A percentile compares a stretch with the other conserved stretches of the same genome.
Evolutionary conservation across 169 alveolate genomes (phyloP).

Genomic region (Plasmodium cynomolgi): DNA sequence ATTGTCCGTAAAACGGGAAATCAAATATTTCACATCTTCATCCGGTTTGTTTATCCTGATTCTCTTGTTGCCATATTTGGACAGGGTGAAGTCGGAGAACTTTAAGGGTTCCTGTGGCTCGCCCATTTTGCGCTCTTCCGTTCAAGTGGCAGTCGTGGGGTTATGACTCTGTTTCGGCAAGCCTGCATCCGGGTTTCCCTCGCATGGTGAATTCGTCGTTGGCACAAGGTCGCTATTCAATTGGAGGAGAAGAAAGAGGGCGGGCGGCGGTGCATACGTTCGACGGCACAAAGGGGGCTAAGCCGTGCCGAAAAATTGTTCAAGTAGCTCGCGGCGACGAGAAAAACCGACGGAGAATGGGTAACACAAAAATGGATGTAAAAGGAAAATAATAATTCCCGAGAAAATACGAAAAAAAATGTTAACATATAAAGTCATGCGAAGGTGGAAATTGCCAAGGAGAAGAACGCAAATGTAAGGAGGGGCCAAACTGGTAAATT

Average conservation of each 20-base stretch:
- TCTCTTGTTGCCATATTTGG: slow-evolving; percentile 65
- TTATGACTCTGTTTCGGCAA: not conserved
- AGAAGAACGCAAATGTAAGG: not conserved
- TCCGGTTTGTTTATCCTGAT: slow-evolving; percentile 51
- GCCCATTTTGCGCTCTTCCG: slow-evolving; percentile 28
- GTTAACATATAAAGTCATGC: not conserved
- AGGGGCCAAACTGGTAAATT: not conserved
- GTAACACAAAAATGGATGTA: not conserved
- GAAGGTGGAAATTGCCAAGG: not conserved
- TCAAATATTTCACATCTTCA: slow-evolving; percentile 30
- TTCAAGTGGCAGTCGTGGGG: not conserved
- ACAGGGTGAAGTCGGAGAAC: slow-evolving; percentile 44
- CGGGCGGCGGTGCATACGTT: not conserved
- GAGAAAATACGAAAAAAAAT: not conserved
- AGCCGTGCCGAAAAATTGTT: not conserved
- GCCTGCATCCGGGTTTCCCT: not conserved
- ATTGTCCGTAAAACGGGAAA: slow-evolving; percentile 68
- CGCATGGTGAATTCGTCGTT: not conserved
- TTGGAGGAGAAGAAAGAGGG: not conserved
- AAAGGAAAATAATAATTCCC: not conserved
- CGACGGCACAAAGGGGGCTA: not conserved
- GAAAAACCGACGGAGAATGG: not conserved
- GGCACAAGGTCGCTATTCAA: not conserved
- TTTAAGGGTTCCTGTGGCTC: slow-evolving; percentile 43
- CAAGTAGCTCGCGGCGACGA: not conserved